A percentile compares a stretch with the other conserved stretches of the same genome.
Conservation (phyloP, 176 grass and related monocot species). For the Juncus inflexus region DNA sequence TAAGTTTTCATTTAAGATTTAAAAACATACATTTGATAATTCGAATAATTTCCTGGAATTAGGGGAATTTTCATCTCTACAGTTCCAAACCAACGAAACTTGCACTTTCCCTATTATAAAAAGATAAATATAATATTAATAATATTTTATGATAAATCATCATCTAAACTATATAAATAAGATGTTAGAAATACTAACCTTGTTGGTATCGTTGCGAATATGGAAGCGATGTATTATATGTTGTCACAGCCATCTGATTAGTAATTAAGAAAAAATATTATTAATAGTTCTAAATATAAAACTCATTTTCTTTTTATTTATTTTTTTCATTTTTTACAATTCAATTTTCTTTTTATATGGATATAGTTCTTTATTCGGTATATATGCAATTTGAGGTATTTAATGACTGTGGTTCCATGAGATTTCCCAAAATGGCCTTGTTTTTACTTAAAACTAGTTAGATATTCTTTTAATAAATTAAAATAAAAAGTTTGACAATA, state of each 20-base stretch:
- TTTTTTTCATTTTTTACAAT: no score
- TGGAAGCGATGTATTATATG: constrained; percentile 88
- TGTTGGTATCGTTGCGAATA: constrained; percentile 72
- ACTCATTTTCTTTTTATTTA: no score
- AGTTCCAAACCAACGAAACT: constrained; percentile 92
- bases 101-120: constrained; percentile 69
- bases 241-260: constrained; percentile 85
- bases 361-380: no score
- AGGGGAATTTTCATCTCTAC: constrained; percentile 66
- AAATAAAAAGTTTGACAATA: not conserved
- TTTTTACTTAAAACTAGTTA: no score
- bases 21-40: constrained; percentile 68
- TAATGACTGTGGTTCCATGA: no score
- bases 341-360: no score
- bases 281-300: not conserved
- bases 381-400: no score
- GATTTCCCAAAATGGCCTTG: no score
- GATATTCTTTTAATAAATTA: no score
- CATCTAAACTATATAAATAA: constrained; percentile 10
- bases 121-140: not conserved
- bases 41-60: constrained; percentile 57
- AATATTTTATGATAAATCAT: not conserved
- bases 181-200: constrained; percentile 31
- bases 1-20: constrained; percentile 7
- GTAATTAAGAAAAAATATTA: not conserved